Evolutionary conservation across 768 basidiomycete genomes (phyloP).

Genomic region (Suillus occidentalis): DNA sequence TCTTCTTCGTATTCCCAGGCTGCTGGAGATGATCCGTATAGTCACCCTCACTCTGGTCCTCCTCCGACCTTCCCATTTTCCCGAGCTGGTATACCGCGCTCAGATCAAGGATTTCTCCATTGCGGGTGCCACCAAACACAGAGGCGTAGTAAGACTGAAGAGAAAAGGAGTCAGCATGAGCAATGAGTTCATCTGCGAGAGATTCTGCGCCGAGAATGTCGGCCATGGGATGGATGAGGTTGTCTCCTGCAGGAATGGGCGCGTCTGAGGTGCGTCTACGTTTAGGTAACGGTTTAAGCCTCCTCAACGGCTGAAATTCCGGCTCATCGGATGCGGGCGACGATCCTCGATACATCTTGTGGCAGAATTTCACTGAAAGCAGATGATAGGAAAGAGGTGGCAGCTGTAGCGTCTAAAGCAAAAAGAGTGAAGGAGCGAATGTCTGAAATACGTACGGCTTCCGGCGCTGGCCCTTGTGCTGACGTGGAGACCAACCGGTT

Average conservation of each 20-base stretch:
- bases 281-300: constrained; percentile 79
- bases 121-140: constrained; percentile 39
- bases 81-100: constrained; percentile 26
- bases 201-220: constrained; percentile 42
- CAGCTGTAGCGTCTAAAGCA: constrained; percentile 15
- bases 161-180: constrained; percentile 56
- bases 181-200: constrained; percentile 57
- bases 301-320: constrained; percentile 60
- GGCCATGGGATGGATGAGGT: constrained; percentile 32
- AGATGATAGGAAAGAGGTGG: constrained; percentile 15
- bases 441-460: constrained; percentile 2
- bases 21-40: constrained; percentile 70
- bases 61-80: constrained; percentile 41
- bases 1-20: constrained; percentile 84
- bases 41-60: constrained; percentile 59
- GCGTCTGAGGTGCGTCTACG: constrained; percentile 56
- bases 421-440: constrained; percentile 24
- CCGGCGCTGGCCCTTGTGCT: constrained; percentile 17
- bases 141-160: constrained; percentile 67
- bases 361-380: constrained; percentile 8
- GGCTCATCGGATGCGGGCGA: constrained; percentile 66
- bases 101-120: constrained; percentile 24
- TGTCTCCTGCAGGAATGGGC: constrained; percentile 25
- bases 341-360: constrained; percentile 51
- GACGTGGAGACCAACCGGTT: constrained; percentile 26